Evolutionary conservation across 1,139 yeast species (phyloP), one percentile per base, ranked within the genome.

Genomic region (Sugiyamaella castrensis): DNA sequence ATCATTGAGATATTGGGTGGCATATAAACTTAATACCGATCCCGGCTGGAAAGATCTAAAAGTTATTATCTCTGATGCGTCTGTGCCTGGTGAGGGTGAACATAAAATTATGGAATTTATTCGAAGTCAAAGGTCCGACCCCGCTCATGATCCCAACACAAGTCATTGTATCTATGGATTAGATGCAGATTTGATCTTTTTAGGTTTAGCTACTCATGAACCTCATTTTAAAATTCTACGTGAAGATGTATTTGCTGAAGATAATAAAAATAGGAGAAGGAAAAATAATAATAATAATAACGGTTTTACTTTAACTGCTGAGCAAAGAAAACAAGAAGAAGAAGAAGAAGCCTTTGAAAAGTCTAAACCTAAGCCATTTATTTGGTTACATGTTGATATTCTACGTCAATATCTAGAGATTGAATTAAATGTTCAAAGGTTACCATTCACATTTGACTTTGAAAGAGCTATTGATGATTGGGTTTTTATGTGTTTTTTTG

Each of bases 11-110:
- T 94, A 89, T 67, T 94, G 91, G 76, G 84, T 91, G 50, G 92
- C 91, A 58, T 88, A 87, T 65, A 94, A 94, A 68, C 81, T 92
- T 45, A 81, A 95, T 37, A 82, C 84, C 41, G 98, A 94, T 63
- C 81, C 95, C 5, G 88, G 85, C 48, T 94, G 98, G 98, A 86
- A 88, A 57, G 79, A 83, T 53, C 74, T 88, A 56, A 80, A 89
- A 58, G 82, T 94, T 50, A 79, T 94, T 35, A 80, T 94, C 55
- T 86, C 95, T 50, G 99, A 96, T 47, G 97, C 95, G 57, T 92
- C 92, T 58, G 98, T 89, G n/a, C 99, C 99, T 2, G 99, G 99
- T 56, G 98, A 94, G 75, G 99, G 99, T 66, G 98, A 94, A 71
- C 98, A 92, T 71, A 92, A 92, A 67, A 88, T 92, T 60, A 92